Evolutionary conservation across 768 basidiomycete species (phyloP).

Genomic region (Xerocomellus intermedius): DNA sequence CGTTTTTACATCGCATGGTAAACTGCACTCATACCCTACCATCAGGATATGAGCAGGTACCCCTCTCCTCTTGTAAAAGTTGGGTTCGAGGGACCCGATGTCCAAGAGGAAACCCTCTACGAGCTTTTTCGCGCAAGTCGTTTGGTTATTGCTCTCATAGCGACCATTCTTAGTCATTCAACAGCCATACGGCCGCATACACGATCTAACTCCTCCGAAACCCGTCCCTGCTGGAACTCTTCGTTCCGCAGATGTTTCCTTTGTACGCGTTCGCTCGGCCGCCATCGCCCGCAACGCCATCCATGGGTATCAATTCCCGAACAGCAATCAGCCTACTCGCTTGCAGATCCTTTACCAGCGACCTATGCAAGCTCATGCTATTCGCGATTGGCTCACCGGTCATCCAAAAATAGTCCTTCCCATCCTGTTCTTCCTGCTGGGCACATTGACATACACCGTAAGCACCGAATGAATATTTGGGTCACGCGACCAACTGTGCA

Average conservation of each 20-base stretch:
- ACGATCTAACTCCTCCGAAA: constrained; percentile 57
- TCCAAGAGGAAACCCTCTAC: constrained; percentile 78
- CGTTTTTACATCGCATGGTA: constrained; percentile 4
- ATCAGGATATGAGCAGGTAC: constrained; percentile 82
- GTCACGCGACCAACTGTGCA: neutral
- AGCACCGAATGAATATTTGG: constrained; percentile 22
- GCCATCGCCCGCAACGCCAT: constrained; percentile 80
- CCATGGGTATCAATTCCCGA: constrained; percentile 52
- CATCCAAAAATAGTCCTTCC: constrained; percentile 88
- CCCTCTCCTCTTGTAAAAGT: constrained; percentile 71
- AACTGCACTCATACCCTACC: neutral
- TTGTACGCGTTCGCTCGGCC: constrained; percentile 62
- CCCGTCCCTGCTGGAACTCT: constrained; percentile 64
- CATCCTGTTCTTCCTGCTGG: constrained; percentile 81
- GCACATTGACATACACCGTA: constrained; percentile 85
- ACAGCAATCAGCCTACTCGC: constrained; percentile 35
- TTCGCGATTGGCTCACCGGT: constrained; percentile 78
- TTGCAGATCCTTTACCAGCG: constrained; percentile 59
- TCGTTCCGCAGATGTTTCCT: constrained; percentile 65
- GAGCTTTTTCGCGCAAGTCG: constrained; percentile 67
- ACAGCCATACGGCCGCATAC: constrained; percentile 82
- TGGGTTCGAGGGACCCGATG: constrained; percentile 87
- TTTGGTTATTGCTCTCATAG: neutral
- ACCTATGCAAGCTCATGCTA: constrained; percentile 60
- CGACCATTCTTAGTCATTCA: constrained; percentile 2